Percentiles rank a stretch among this genome's conserved stretches.
Evolutionary conservation across 495 filamentous ascomycete species (phyloP).

Genomic region (Neurospora cerealis): DNA sequence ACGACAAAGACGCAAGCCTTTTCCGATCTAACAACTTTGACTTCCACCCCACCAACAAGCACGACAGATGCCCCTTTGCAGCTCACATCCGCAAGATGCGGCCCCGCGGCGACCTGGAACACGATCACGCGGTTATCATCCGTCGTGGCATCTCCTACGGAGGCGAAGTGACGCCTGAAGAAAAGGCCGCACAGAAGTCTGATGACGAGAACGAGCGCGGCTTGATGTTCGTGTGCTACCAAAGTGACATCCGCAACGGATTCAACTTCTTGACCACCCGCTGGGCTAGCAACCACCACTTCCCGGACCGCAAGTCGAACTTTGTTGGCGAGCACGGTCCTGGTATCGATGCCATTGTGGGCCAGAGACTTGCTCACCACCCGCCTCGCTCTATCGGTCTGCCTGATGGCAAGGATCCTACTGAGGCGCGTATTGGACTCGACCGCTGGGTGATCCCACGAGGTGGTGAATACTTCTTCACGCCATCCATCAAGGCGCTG

Average conservation of each 20-base stretch:
- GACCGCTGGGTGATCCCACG: neutral
- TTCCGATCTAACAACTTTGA: neutral
- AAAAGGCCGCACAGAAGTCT: neutral
- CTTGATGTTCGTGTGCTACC: slow-evolving; percentile 2
- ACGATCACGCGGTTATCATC: neutral
- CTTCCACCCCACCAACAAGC: neutral
- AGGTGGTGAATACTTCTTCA: slow-evolving; percentile 2
- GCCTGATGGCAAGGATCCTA: neutral
- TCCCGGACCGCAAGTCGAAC: neutral
- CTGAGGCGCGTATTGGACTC: neutral
- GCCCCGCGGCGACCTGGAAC: neutral
- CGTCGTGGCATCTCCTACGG: slow-evolving; percentile 1
- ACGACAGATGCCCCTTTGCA: neutral
- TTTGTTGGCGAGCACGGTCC: neutral
- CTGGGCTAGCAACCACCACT: neutral
- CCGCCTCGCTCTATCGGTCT: neutral
- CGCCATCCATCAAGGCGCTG: slow-evolving; percentile 20
- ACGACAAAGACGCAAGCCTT: neutral
- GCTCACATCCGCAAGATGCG: slow-evolving; percentile 2
- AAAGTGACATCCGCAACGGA: neutral
- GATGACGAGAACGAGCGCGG: neutral
- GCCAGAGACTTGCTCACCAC: neutral
- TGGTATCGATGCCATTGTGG: neutral
- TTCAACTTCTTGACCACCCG: neutral
- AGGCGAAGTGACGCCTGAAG: neutral